Evolutionary conservation across 1,139 yeast genomes (phyloP).

Genomic region (Waltiozyma sp.): DNA sequence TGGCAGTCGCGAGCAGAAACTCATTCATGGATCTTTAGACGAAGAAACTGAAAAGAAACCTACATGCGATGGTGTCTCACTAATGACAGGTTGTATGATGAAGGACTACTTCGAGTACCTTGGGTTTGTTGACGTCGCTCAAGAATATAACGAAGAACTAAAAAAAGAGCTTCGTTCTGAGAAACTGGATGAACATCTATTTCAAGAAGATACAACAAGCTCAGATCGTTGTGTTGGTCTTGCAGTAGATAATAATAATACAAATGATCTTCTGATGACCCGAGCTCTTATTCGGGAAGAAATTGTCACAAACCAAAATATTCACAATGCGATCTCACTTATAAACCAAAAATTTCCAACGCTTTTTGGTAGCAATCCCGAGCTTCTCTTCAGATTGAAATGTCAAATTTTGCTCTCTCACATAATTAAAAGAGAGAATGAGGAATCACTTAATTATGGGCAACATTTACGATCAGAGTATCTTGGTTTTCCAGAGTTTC

Average conservation of each 20-base stretch:
- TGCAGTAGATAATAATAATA: slow-evolving; percentile 11
- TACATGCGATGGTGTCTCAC: slow-evolving; percentile 26
- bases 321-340: slow-evolving; percentile 35
- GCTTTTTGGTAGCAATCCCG: slow-evolving; percentile 30
- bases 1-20: too few relatives aligned
- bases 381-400: slow-evolving; percentile 41
- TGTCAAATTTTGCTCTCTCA: slow-evolving; percentile 40
- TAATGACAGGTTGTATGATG: slow-evolving; percentile 44
- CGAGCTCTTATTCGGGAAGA: slow-evolving; percentile 42
- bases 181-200: slow-evolving; percentile 15
- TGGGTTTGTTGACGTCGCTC: slow-evolving; percentile 61
- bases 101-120: slow-evolving; percentile 61
- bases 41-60: slow-evolving; percentile 8
- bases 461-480: slow-evolving; percentile 32
- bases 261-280: slow-evolving; percentile 31
- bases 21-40: too few relatives aligned
- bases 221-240: not conserved
- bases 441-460: slow-evolving; percentile 34
- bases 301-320: slow-evolving; percentile 32
- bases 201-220: slow-evolving; percentile 14
- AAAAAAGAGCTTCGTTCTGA: slow-evolving; percentile 11
- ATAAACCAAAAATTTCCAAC: slow-evolving; percentile 34
- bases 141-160: slow-evolving; percentile 46
- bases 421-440: slow-evolving; percentile 23
- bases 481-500: slow-evolving; percentile 22